A percentile compares a stretch with the other conserved stretches of the same genome.
phyloP scores from a whole-genome alignment of 441 rosid genomes.

The Corymbia calophylla region DNA sequence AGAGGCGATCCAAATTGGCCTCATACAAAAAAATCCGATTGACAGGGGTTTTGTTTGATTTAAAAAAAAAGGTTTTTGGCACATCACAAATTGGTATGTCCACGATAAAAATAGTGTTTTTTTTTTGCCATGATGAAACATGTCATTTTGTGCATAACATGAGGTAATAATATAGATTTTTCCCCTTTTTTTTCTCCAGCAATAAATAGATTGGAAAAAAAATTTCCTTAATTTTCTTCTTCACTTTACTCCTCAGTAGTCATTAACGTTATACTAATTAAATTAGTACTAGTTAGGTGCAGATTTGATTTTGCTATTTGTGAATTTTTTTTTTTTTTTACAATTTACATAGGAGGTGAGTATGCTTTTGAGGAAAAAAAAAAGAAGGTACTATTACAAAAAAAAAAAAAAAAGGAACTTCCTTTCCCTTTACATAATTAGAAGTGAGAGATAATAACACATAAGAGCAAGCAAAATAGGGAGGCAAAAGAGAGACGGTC shows the following conservation, averaged over 20 bases:
- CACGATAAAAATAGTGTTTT: neutral
- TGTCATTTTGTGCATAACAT: neutral
- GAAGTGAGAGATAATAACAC: neutral
- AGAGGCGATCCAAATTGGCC: neutral
- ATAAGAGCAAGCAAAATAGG: neutral
- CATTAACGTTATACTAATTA: neutral
- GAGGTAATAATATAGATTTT: neutral
- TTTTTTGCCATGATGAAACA: neutral
- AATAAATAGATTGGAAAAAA: neutral
- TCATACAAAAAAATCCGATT: neutral
- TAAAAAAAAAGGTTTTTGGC: fast-evolving
- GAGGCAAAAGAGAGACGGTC: neutral
- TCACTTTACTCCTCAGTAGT: neutral
- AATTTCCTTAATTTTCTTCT: neutral
- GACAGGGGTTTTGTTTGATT: neutral
- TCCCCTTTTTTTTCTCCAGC: fast-evolving
- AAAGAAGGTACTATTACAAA: neutral
- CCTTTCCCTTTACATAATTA: neutral
- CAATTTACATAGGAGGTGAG: neutral
- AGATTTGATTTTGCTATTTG: neutral
- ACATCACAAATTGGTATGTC: neutral
- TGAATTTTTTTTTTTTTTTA: neutral
- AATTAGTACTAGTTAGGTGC: neutral
- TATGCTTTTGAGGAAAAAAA: neutral
- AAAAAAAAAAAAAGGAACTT: neutral